Evolutionary conservation across 139 green algal species (phyloP).

Genomic region (Tetraselmis chui): DNA sequence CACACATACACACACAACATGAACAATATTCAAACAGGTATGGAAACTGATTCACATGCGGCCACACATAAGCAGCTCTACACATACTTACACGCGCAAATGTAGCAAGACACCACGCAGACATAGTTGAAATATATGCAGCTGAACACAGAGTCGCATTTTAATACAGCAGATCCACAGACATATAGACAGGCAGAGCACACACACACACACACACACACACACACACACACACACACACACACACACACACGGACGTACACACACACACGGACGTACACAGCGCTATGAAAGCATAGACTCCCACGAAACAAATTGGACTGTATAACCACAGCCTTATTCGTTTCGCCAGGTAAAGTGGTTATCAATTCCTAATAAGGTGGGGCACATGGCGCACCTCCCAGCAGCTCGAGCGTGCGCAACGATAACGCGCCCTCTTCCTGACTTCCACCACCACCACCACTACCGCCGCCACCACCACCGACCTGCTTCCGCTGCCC

Average conservation of each 20-base stretch:
- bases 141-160: no score
- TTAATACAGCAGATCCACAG: neutral
- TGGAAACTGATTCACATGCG: no score
- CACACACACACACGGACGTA: neutral
- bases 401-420: conserved; percentile 53
- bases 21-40: no score
- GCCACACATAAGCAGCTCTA: no score
- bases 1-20: no score
- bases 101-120: no score
- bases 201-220: neutral
- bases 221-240: neutral
- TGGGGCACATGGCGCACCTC: conserved; percentile 20
- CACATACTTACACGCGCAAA: no score
- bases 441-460: conserved; percentile 16
- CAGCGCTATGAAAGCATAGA: neutral
- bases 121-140: no score
- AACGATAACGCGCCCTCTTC: conserved; percentile 42
- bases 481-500: neutral
- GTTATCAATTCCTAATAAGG: neutral
- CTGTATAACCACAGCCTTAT: neutral
- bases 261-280: neutral
- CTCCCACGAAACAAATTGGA: neutral
- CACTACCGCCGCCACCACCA: conserved; percentile 4
- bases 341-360: neutral
- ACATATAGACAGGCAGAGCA: neutral